Conservation (phyloP, 202 grass and related monocot genomes). For the Dendrocalamus latiflorus region DNA sequence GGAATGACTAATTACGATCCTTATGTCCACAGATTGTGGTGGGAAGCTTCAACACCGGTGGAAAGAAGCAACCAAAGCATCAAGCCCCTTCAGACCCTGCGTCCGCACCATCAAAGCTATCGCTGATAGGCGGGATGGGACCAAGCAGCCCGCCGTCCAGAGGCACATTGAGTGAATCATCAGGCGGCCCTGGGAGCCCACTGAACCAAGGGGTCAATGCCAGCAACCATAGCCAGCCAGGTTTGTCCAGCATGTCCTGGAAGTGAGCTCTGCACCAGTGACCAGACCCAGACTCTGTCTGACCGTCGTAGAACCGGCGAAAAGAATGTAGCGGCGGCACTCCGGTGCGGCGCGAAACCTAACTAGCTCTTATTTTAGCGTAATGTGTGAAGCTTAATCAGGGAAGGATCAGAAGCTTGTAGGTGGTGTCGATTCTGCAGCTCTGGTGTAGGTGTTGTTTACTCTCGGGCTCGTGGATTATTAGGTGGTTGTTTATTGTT, state of each 20-base stretch:
- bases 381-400: slow-evolving; percentile 3
- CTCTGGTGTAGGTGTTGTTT: not conserved
- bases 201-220: slow-evolving; percentile 35
- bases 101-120: slow-evolving; percentile 30
- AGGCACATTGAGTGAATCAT: slow-evolving; percentile 52
- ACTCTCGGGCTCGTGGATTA: not conserved
- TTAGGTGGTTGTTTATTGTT: not conserved
- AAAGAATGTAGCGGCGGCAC: not conserved
- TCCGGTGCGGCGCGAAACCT: not conserved
- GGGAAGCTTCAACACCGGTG: slow-evolving; percentile 66
- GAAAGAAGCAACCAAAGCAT: slow-evolving; percentile 35
- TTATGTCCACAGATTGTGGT: slow-evolving; percentile 53
- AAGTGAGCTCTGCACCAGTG: slow-evolving; percentile 38
- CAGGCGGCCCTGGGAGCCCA: slow-evolving; percentile 50
- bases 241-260: slow-evolving; percentile 47
- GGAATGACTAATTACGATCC: not conserved
- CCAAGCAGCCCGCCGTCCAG: slow-evolving; percentile 49
- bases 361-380: slow-evolving; percentile 11
- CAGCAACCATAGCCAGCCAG: slow-evolving; percentile 35
- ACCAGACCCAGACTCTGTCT: not conserved
- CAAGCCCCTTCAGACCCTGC: slow-evolving; percentile 29
- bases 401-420: not conserved
- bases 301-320: slow-evolving; percentile 8
- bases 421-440: slow-evolving; percentile 8
- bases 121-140: not conserved